Evolutionary conservation across 2,329 filamentous ascomycete genomes (phyloP).

Genomic region (Knufia petricola): DNA sequence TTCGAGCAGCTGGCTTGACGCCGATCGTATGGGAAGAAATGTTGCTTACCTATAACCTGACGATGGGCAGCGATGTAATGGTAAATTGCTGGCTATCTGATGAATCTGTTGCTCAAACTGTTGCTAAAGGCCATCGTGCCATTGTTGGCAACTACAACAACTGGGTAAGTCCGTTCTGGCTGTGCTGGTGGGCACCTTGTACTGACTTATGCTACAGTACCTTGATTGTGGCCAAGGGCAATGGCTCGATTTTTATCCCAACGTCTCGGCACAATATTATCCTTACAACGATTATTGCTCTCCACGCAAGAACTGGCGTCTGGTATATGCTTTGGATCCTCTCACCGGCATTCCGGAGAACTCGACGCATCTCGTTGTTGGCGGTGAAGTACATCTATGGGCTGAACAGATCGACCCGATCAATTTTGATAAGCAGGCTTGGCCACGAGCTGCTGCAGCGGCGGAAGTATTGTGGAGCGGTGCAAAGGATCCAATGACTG

Average conservation of each 20-base stretch:
- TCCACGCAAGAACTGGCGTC: slow-evolving; percentile 70
- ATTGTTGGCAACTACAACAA: slow-evolving; percentile 25
- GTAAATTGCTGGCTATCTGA: slow-evolving; percentile 9
- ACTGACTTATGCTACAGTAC: slow-evolving; percentile 7
- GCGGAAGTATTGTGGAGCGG: slow-evolving; percentile 49
- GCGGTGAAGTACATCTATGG: slow-evolving; percentile 77
- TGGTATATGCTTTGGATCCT: slow-evolving; percentile 74
- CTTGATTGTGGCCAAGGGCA: slow-evolving; percentile 21
- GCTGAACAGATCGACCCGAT: slow-evolving; percentile 64
- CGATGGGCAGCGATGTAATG: slow-evolving; percentile 20
- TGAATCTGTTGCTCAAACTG: slow-evolving; percentile 5
- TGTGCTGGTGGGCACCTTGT: slow-evolving; percentile 5
- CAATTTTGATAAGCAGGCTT: slow-evolving; percentile 56
- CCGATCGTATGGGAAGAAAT: slow-evolving; percentile 88
- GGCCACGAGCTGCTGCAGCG: slow-evolving; percentile 48
- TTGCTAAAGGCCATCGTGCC: slow-evolving; percentile 24
- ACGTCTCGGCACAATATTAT: slow-evolving; percentile 18
- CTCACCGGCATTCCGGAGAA: slow-evolving; percentile 52
- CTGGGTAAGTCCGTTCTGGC: slow-evolving; percentile 20
- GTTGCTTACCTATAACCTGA: slow-evolving; percentile 67
- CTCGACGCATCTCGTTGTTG: slow-evolving; percentile 59
- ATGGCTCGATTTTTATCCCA: slow-evolving; percentile 21
- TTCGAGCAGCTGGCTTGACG: slow-evolving; percentile 54
- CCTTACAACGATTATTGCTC: slow-evolving; percentile 75
- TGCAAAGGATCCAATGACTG: slow-evolving; percentile 39